Evolutionary conservation across 345 rosid species (phyloP).

Genomic region (Brassica juncea): DNA sequence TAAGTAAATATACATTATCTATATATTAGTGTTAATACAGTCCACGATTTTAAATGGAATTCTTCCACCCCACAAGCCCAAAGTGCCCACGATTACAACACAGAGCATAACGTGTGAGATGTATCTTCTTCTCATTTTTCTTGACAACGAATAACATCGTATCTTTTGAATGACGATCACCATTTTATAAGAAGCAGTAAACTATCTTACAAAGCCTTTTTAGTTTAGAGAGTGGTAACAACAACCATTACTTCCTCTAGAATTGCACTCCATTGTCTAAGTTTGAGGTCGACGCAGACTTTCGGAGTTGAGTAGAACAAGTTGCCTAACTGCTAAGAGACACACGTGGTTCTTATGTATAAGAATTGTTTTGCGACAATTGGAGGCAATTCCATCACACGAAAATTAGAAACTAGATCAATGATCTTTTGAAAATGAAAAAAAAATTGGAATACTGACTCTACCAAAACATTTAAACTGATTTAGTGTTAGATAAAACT

Average conservation of each 20-base stretch:
- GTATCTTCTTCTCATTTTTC: too few species aligned
- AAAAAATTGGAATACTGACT: background rate
- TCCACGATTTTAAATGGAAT: background rate
- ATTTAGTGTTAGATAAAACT: background rate
- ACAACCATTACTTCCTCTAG: background rate
- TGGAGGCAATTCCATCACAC: background rate
- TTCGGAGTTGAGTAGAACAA: background rate
- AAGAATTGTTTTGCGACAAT: background rate
- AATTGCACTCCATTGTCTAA: background rate
- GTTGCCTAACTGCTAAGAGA: background rate
- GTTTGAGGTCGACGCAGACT: background rate
- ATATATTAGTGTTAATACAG: background rate
- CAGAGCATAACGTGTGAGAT: background rate
- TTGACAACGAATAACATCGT: too few species aligned
- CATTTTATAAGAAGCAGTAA: background rate
- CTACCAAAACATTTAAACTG: background rate
- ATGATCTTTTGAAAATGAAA: background rate
- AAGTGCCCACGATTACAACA: background rate
- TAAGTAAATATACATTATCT: background rate
- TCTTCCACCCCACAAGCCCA: background rate
- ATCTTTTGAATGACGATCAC: background rate
- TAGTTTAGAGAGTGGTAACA: background rate
- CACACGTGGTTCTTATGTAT: background rate
- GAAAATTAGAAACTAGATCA: too few species aligned
- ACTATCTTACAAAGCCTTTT: background rate